Conservation (phyloP, 768 basidiomycete species). For the Nevesoporus exiguus region DNA sequence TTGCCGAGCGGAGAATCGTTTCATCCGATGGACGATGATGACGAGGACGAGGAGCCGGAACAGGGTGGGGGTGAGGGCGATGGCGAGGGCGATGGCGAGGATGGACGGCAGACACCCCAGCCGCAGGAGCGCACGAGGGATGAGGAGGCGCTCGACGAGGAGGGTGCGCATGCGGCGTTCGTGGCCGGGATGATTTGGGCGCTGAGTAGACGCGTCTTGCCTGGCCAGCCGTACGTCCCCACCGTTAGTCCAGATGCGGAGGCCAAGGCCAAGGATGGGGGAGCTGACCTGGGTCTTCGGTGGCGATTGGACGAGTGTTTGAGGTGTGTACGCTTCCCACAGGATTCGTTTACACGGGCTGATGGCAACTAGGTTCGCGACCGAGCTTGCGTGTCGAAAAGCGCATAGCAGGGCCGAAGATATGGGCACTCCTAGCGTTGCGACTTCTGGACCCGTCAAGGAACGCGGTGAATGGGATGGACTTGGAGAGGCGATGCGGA, state of each 20-base stretch:
- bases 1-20: conserved; percentile 29
- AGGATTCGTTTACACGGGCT: neutral
- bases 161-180: conserved; percentile 78
- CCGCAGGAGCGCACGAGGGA: conserved; percentile 8
- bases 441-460: conserved; percentile 13
- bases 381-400: conserved; percentile 76
- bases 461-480: conserved; percentile 61
- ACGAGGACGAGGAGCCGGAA: conserved; percentile 13
- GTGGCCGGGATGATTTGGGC: conserved; percentile 88
- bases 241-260: conserved; percentile 14
- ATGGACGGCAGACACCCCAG: conserved; percentile 26
- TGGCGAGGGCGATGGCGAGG: neutral
- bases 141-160: conserved; percentile 56
- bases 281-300: conserved; percentile 38
- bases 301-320: conserved; percentile 85
- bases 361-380: conserved; percentile 60
- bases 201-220: conserved; percentile 64
- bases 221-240: conserved; percentile 76
- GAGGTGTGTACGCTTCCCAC: conserved; percentile 40
- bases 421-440: neutral
- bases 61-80: neutral
- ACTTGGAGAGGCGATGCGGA: conserved; percentile 68
- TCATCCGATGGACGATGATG: conserved; percentile 31
- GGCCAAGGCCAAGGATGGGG: conserved; percentile 35
- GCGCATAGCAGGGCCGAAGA: conserved; percentile 30